Base-by-base conservation (phyloP, 2,329 filamentous ascomycete species). In the Aspergillus brasiliensis region DNA sequence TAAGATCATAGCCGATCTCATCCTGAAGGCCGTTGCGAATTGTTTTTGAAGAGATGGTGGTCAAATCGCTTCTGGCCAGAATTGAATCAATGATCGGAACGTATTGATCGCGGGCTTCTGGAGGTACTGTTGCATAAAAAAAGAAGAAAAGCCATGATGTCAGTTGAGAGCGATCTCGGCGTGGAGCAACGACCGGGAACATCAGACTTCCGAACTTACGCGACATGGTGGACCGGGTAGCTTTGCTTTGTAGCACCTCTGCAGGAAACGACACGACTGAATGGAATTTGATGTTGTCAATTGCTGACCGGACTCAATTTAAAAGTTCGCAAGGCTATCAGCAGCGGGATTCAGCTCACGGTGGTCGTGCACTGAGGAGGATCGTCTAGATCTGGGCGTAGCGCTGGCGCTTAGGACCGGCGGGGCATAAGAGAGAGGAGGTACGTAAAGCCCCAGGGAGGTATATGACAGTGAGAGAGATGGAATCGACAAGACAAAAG, bases 11-110 rank as follows among this genome's bases (percentile, higher is more conserved):
- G 68, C 83, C 81, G 56, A 88, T 81, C 61, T 77, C 77, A 67
- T 84, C 84, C 70, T 88, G 85, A 42, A 89, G 78, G 27, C 83
- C 84, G 73, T 85, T 86, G 65, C 86, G 84, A 73, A 89, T 88
- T 67, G 82, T 81, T 77, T 89, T 89, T 61, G 85, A 85, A 37
- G 86, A 87, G 64, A 89, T 84, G 56, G 84, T 88, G 64, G 85
- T 84, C 28, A 89, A 78, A 68, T 89, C 86, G 70, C 84, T 85
- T 57, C 76, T 76, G 47, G 80, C 80, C 53, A 89, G 79, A 66
- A 89, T 88, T 31, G 79, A 78, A 73, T 89, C 87, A 67, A 89
- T 88, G 71, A 88, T 86, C 67, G 76, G 76, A 47, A 81, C 78
- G 72, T 86, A 86, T 55, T 77, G 77, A 55, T 77, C 76, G 72